Evolutionary conservation across 2,329 filamentous ascomycete species (phyloP).

Genomic region (Colletotrichum tabaci): DNA sequence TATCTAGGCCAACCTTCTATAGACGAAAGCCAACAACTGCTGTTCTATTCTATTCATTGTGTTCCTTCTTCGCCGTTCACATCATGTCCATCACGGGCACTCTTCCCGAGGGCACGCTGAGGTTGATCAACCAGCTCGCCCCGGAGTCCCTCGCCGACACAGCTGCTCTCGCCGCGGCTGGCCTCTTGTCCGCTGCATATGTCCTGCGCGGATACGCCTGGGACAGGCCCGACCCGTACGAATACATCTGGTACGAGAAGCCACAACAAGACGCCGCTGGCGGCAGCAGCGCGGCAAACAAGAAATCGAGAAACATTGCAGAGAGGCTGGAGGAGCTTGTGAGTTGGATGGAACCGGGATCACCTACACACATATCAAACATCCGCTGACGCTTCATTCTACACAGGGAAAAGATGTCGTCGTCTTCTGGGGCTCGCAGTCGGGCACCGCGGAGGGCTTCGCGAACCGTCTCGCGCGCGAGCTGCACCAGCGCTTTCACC

Average conservation of each 20-base stretch:
- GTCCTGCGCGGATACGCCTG: slow-evolving; percentile 60
- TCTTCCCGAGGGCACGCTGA: slow-evolving; percentile 35
- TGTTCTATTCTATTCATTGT: too few species aligned
- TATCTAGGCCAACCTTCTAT: background rate
- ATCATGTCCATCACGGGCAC: slow-evolving; percentile 26
- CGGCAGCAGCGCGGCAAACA: slow-evolving; percentile 49
- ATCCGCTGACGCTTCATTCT: background rate
- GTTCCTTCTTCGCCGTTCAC: background rate
- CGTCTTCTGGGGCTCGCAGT: slow-evolving; percentile 65
- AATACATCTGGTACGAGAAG: slow-evolving; percentile 63
- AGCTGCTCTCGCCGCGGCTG: slow-evolving; percentile 47
- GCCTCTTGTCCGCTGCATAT: slow-evolving; percentile 50
- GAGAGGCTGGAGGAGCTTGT: slow-evolving; percentile 50
- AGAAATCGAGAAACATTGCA: slow-evolving; percentile 62
- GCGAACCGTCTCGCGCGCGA: slow-evolving; percentile 58
- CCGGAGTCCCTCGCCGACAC: slow-evolving; percentile 46
- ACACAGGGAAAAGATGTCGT: slow-evolving; percentile 44
- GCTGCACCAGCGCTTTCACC: slow-evolving; percentile 55
- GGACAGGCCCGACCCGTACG: slow-evolving; percentile 65
- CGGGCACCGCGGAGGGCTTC: slow-evolving; percentile 61
- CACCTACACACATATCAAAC: too few species aligned
- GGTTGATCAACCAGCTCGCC: slow-evolving; percentile 42
- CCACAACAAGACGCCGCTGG: slow-evolving; percentile 54
- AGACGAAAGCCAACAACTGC: too few species aligned
- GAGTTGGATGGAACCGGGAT: slow-evolving; percentile 15